Base-by-base conservation (phyloP, 345 rosid genomes). In the Brassica incana region DNA sequence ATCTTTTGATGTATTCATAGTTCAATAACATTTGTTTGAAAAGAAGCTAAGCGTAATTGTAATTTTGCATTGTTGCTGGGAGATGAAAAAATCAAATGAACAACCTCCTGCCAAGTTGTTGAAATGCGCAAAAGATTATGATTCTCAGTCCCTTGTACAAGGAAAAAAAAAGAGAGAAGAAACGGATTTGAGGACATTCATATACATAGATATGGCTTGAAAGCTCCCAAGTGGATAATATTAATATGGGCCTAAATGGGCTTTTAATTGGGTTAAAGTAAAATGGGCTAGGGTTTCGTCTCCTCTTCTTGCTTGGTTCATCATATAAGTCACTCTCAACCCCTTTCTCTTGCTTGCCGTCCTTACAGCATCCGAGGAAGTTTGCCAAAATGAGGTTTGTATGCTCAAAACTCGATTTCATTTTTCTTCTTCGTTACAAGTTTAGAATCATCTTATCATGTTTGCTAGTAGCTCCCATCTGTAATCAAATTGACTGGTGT, bases 321-420 rank as follows among this genome's bases (percentile, higher is more conserved):
- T 25, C 14, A 14, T 71, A 71, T 72, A 72, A 59, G 56, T 36
- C n/a, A 5, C 25, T 14, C 36, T 23, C 36, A 23, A 14, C 32
- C 16, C 38, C 9, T 0, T 38, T 0, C 45, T 45, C 16, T 29
- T 1, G 32, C 32, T 1, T 36, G 77, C 69, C 59, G 45, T 45
- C 12, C 45, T 32, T 11, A 11, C 0, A 30, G 38, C 11, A 23
- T 32, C 30, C 65, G 25, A 71, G 23, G 5, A 3, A 70, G 77
- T 58, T 5, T 2, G 12, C 62, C 45, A 56, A 45, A 64, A 80
- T 80, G 83, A 80, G 83, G 83, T 80, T 71, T 15, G 83, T 80
- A 1, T 69, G 0, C 52, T 59, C 69, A 48, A 43, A 23, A 9
- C 40, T 63, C 56, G 27, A 20, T 7, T 14, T 48, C 14, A 9